Conservation (phyloP, 306 rosid genomes). For the Elaeagnus macrophylla region DNA sequence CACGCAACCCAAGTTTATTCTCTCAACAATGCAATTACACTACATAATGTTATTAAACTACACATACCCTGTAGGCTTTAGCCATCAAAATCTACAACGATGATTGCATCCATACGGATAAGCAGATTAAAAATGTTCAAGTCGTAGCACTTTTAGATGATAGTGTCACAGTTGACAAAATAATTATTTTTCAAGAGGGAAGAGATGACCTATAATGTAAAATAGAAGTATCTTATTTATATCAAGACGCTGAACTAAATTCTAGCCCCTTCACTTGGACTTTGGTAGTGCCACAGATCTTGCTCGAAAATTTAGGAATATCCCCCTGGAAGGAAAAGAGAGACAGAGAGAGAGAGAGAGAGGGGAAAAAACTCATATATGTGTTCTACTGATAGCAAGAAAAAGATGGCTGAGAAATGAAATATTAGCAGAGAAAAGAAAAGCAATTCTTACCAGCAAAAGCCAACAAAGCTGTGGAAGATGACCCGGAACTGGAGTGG, state of each 20-base stretch:
- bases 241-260: no score
- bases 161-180: no score
- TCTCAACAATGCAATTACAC: no score
- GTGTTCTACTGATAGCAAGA: background rate
- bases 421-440: background rate
- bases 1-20: no score
- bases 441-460: slow-evolving; percentile 49
- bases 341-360: background rate
- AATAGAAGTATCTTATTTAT: background rate
- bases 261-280: slow-evolving; percentile 23
- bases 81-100: no score
- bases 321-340: slow-evolving; percentile 54
- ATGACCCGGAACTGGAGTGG: slow-evolving; percentile 85
- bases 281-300: slow-evolving; percentile 52
- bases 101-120: no score
- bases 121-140: no score
- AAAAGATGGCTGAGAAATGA: background rate
- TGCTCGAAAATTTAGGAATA: slow-evolving; percentile 73
- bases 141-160: no score
- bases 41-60: no score
- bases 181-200: no score
- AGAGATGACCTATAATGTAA: slow-evolving; percentile 2
- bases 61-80: no score
- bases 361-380: no score
- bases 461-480: slow-evolving; percentile 67